Base-by-base conservation (phyloP, 352 stramenopile species). In the Phytophthora sansomeana region DNA sequence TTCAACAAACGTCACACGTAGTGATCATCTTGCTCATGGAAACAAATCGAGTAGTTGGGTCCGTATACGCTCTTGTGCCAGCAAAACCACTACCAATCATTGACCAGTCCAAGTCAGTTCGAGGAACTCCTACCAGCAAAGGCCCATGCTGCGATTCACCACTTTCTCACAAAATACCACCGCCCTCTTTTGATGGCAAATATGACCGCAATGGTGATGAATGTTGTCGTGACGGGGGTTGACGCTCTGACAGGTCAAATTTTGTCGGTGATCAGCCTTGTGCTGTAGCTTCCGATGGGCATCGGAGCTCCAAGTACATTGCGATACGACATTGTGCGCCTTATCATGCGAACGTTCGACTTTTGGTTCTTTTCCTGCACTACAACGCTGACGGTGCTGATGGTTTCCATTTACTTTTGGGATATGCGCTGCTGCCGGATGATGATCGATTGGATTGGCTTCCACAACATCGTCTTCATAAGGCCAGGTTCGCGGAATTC, bases 291-390 rank as follows among this genome's bases (percentile, higher is more conserved):
- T 14, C 69, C 65, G 7, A 30, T 78, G 19, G 69, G 64, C 4
- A 43, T 80, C 5, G 69, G 56, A 4, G 67, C 62, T 41, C 10
- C 70, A 5, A 49, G 60, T 6, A 70, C 55, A 0, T 36, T 81
- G 8, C 56, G 76, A 33, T 84, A 70, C 30, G 72, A 80, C 24
- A 50, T 84, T 16, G 60, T 81, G 6, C 63, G 57, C 4, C n/a
- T 41, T 75, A 30, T 83, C 4, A 16, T 77, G n/a, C 29, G 55
- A 24, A 81, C 72, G 6, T 80, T 81, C 35, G 72, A 83, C 42
- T 77, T 81, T 28, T 83, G 65, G 72, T 80, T 81, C 50, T 82
- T 83, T 44, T 56, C 63, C 24, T 62, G 63, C 17, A 65, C 74
- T 13, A 75, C 68, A 47, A 67, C 52, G 14, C 39, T 71, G 8